These are phyloP conservation scores for Starmerella roubikii DNA, from an alignment of 805 yeast species.

Conservation along the genomic window DNA sequence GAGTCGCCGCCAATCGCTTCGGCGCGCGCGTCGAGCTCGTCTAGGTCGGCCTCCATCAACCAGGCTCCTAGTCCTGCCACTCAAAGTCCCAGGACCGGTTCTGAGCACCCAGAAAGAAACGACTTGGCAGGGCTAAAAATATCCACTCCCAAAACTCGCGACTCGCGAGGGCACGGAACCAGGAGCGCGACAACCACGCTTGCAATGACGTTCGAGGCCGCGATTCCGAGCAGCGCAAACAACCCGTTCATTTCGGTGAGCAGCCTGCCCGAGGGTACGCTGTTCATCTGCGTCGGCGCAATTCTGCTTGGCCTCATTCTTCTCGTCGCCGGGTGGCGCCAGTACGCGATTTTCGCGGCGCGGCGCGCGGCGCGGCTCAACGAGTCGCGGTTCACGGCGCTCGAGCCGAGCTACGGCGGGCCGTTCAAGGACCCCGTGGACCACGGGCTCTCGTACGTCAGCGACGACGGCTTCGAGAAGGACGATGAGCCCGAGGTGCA, in stretches of 20 bases:
- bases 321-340: slow-evolving; percentile 40
- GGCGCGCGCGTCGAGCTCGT: slow-evolving; percentile 11
- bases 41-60: slow-evolving; percentile 4
- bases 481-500: slow-evolving; percentile 7
- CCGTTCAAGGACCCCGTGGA: slow-evolving; percentile 19
- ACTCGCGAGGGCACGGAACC: too few relatives aligned
- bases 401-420: slow-evolving; percentile 19
- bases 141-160: too few relatives aligned
- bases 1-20: background rate
- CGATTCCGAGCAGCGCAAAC: slow-evolving; percentile 42
- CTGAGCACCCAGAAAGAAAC: too few relatives aligned
- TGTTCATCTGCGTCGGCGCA: slow-evolving; percentile 69
- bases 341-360: slow-evolving; percentile 34
- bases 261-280: slow-evolving; percentile 55
- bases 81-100: too few relatives aligned
- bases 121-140: too few relatives aligned
- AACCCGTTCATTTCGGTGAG: slow-evolving; percentile 54
- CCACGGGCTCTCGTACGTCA: slow-evolving; percentile 4
- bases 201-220: slow-evolving; percentile 27
- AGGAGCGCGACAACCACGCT: too few relatives aligned
- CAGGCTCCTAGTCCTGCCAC: too few relatives aligned
- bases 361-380: slow-evolving; percentile 39
- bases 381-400: slow-evolving; percentile 21
- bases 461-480: slow-evolving; percentile 7
- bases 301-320: slow-evolving; percentile 47